These are phyloP conservation scores for Trebouxiophyceae sp. DNA, from an alignment of 163 green algal genomes.

Conservation along the genomic window DNA sequence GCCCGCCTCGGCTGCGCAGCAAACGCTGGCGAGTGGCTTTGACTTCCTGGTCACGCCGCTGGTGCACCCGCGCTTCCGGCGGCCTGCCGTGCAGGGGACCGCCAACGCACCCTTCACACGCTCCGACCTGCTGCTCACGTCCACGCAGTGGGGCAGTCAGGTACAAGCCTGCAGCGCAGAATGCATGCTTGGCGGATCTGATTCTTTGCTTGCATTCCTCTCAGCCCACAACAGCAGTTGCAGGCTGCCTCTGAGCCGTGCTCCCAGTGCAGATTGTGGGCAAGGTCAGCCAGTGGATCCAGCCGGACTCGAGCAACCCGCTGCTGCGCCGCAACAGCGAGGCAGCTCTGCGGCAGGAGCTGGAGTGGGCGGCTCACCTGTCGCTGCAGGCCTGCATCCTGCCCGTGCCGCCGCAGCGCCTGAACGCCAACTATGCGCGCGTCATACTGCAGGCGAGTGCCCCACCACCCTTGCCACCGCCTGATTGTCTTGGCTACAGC, in stretches of 20 bases:
- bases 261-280: constrained; percentile 71
- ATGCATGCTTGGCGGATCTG: neutral
- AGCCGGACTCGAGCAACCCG: constrained; percentile 55
- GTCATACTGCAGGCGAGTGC: constrained; percentile 48
- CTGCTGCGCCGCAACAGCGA: constrained; percentile 37
- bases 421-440: constrained; percentile 56
- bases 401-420: constrained; percentile 14
- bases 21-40: constrained; percentile 65
- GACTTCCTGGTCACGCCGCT: constrained; percentile 87
- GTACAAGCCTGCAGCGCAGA: constrained; percentile 1
- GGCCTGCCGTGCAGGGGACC: constrained; percentile 8
- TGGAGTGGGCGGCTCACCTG: constrained; percentile 87
- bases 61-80: constrained; percentile 43
- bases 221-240: too few species aligned
- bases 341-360: constrained; percentile 64
- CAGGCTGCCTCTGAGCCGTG: too few species aligned
- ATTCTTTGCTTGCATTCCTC: too few species aligned
- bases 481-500: neutral
- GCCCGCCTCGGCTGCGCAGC: constrained; percentile 51
- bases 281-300: constrained; percentile 68
- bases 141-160: constrained; percentile 44
- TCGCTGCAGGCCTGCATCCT: constrained; percentile 69
- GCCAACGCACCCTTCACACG: constrained; percentile 27
- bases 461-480: neutral
- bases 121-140: constrained; percentile 51